Percentiles rank a stretch among this genome's conserved stretches.
These are phyloP conservation scores for Truncatella angustata DNA, from an alignment of 2,329 filamentous ascomycete species.

Conservation along the genomic window DNA sequence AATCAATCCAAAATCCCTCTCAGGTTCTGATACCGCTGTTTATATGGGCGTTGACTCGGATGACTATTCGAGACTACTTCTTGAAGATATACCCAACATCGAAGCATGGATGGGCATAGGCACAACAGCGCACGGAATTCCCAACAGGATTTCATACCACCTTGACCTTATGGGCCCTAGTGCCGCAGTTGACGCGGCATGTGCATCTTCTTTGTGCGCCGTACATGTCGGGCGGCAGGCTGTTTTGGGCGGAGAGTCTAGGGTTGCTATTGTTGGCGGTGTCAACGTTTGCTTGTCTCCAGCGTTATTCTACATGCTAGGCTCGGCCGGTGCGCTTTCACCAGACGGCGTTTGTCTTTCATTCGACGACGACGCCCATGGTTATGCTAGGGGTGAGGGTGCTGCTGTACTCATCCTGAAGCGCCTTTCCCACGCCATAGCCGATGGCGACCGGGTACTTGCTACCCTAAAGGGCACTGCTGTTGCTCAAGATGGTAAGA, in stretches of 20 bases:
- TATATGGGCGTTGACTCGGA: not conserved
- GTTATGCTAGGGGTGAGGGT: slow-evolving; percentile 51
- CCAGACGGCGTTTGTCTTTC: slow-evolving; percentile 4
- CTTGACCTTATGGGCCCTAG: slow-evolving; percentile 1
- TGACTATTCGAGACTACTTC: not conserved
- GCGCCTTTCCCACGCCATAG: slow-evolving; percentile 39
- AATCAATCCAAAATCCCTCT: not conserved
- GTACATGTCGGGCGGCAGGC: not conserved
- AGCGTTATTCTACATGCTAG: not conserved
- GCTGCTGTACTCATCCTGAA: slow-evolving; percentile 44
- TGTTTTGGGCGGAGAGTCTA: not conserved
- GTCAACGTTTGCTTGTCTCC: not conserved
- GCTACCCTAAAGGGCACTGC: slow-evolving; percentile 33
- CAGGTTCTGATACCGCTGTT: not conserved
- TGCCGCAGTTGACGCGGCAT: slow-evolving; percentile 4
- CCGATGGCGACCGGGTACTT: slow-evolving; percentile 40
- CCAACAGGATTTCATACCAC: slow-evolving; percentile 3
- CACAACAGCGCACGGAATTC: not conserved
- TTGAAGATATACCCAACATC: not conserved
- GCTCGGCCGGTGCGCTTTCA: not conserved
- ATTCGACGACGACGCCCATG: slow-evolving; percentile 40
- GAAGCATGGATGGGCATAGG: not conserved
- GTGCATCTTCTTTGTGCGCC: not conserved
- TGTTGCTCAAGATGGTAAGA: slow-evolving; percentile 37
- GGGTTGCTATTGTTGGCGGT: not conserved